phyloP scores from a whole-genome alignment of 169 alveolate species.

The Hammondia hammondi region DNA sequence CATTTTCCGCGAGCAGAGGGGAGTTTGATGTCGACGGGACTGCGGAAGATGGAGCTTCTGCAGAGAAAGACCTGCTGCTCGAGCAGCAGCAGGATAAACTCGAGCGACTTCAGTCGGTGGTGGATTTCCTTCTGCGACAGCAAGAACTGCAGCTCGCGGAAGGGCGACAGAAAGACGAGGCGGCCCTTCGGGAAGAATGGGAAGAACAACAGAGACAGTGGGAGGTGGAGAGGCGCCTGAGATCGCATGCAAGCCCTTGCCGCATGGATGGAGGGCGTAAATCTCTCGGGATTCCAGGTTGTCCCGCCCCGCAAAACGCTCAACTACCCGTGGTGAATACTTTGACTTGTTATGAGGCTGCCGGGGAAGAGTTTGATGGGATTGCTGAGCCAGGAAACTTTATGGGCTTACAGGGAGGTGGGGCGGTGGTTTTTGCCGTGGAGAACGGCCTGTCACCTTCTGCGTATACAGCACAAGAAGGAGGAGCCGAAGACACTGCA shows the following conservation, averaged over 20 bases:
- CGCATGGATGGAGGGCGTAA: background rate
- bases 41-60: background rate
- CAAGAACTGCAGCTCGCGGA: background rate
- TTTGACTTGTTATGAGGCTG: too few relatives aligned
- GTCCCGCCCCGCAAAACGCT: background rate
- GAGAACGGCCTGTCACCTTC: too few relatives aligned
- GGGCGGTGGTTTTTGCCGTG: too few relatives aligned
- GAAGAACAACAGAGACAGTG: slow-evolving; percentile 30
- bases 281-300: background rate
- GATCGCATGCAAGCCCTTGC: background rate
- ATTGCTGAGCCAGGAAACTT: too few relatives aligned
- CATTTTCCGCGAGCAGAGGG: background rate
- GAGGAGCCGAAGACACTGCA: too few relatives aligned
- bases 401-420: too few relatives aligned
- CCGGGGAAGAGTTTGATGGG: too few relatives aligned
- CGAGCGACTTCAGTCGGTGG: slow-evolving; percentile 27
- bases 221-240: slow-evolving; percentile 11
- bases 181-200: slow-evolving; percentile 13
- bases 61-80: background rate
- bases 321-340: background rate
- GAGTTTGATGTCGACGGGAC: too few relatives aligned
- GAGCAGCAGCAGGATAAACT: slow-evolving; percentile 23
- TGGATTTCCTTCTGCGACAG: slow-evolving; percentile 4
- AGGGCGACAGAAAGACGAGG: background rate
- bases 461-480: too few relatives aligned